Evolutionary conservation across 306 rosid genomes (phyloP).

Genomic region (Abrus precatorius): DNA sequence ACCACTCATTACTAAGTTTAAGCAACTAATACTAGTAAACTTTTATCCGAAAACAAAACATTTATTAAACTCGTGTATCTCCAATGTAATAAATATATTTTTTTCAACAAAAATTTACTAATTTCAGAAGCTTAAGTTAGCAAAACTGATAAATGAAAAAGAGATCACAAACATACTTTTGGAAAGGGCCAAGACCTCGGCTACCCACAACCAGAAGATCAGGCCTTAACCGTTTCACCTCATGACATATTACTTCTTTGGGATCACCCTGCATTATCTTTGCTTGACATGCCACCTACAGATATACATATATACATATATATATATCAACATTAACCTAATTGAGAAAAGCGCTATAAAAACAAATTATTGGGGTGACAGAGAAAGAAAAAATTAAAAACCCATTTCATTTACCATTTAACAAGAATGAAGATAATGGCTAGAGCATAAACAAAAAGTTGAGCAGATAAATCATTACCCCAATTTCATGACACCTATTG

Average conservation of each 20-base stretch:
- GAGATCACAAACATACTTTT: conserved; percentile 60
- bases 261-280: conserved; percentile 89
- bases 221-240: conserved; percentile 74
- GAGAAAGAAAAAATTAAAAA: background rate
- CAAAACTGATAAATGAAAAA: background rate
- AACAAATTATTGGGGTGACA: background rate
- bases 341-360: background rate
- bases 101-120: no score
- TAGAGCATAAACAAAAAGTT: background rate
- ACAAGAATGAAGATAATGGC: background rate
- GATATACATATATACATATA: background rate
- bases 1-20: no score
- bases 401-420: background rate
- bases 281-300: conserved; percentile 83
- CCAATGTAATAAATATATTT: no score
- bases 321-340: conserved; percentile 14
- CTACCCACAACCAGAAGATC: conserved; percentile 92
- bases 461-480: conserved; percentile 65
- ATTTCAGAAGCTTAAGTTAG: no score
- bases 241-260: conserved; percentile 82
- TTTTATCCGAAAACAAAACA: no score
- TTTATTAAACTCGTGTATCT: no score
- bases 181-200: conserved; percentile 98
- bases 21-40: no score
- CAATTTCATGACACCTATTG: conserved; percentile 81